These are phyloP conservation scores for Penicillium sp. DNA, from an alignment of 2,329 filamentous ascomycete genomes.

Conservation along the genomic window DNA sequence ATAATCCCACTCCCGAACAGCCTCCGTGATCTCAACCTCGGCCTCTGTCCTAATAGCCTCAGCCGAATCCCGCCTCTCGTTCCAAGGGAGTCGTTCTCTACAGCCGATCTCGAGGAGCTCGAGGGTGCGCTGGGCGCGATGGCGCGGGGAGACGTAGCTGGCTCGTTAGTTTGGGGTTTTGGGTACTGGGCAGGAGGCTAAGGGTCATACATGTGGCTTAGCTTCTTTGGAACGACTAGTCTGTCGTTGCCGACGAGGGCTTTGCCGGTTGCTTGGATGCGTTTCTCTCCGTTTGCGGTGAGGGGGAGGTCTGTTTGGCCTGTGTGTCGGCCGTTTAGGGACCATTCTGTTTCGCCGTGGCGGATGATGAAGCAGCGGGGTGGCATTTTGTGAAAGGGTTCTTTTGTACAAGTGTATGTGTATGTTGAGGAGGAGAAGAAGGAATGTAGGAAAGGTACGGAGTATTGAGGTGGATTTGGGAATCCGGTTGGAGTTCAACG, in stretches of 20 bases:
- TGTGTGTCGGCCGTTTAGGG: slow-evolving; percentile 81
- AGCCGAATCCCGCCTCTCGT: slow-evolving; percentile 34
- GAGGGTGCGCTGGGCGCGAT: slow-evolving; percentile 83
- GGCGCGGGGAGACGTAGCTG: slow-evolving; percentile 81
- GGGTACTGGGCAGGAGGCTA: slow-evolving; percentile 8
- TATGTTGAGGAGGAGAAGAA: neutral
- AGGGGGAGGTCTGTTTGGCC: slow-evolving; percentile 83
- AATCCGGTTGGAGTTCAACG: slow-evolving; percentile 5
- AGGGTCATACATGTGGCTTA: slow-evolving; percentile 74
- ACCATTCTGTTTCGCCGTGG: slow-evolving; percentile 96
- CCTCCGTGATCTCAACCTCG: slow-evolving; percentile 66
- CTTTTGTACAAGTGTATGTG: neutral
- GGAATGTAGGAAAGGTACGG: neutral
- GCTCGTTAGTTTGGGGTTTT: slow-evolving; percentile 4
- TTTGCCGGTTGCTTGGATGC: slow-evolving; percentile 73
- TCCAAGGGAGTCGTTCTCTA: slow-evolving; percentile 71
- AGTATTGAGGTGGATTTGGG: neutral
- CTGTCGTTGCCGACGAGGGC: slow-evolving; percentile 83
- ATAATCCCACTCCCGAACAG: slow-evolving; percentile 84
- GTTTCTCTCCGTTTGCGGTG: slow-evolving; percentile 76
- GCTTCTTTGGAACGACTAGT: slow-evolving; percentile 77
- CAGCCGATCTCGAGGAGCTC: slow-evolving; percentile 79
- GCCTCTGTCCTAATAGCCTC: slow-evolving; percentile 57
- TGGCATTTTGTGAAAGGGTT: slow-evolving; percentile 42
- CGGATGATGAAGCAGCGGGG: slow-evolving; percentile 80